Evolutionary conservation across 2,329 filamentous ascomycete genomes (phyloP), one percentile per base, ranked within the genome.

Genomic region (Thelonectria rubi): DNA sequence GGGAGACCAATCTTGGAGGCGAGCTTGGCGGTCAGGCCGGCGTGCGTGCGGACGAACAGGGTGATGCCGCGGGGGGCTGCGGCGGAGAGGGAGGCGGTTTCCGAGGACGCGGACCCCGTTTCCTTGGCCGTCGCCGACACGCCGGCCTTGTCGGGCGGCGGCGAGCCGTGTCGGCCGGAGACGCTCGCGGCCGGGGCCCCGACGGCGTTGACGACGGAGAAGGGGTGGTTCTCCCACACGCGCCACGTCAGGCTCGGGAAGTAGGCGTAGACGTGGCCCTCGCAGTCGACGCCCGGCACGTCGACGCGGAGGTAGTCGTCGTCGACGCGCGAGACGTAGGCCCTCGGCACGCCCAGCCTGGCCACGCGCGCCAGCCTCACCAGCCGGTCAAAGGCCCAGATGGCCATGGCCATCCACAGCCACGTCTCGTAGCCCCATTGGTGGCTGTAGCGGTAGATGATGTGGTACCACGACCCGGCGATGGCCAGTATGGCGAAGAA

Each of bases 351-450:
- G 3, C 55, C 72, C 34, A 62, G 46, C 18, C 60, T 48, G 3
- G 61, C 47, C 9, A 69, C 26, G 1, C 68, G 66, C 11, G 52
- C 14, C 1, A 67, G 46, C 1, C 72, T 64, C 1, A 67, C 18
- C 1, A 67, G 48, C n/a, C 70, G 59, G 37, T 74, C 73, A 20
- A 70, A 71, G 4, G 55, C 65, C 73, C 71, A 74, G 15, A 74
- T 48, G 15, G 63, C 68, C 8, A 68, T 54, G 37, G 72, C 53
- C 40, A 73, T 65, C 48, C 67, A 67, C 7, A 75, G 48, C 71
- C 70, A 75, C 14, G 62, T 70, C 62, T 74, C 81, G 62, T 84
- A 80, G 2, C 81, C 81, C 74, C 78, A 82, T 45, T 77, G 72
- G 50, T 76, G 70, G 5, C 65, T 62, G 60, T 77, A 80, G 1